Percentiles rank a stretch among this genome's conserved stretches.
phyloP scores from a whole-genome alignment of 768 basidiomycete species.

The Suillus fuscotomentosus region DNA sequence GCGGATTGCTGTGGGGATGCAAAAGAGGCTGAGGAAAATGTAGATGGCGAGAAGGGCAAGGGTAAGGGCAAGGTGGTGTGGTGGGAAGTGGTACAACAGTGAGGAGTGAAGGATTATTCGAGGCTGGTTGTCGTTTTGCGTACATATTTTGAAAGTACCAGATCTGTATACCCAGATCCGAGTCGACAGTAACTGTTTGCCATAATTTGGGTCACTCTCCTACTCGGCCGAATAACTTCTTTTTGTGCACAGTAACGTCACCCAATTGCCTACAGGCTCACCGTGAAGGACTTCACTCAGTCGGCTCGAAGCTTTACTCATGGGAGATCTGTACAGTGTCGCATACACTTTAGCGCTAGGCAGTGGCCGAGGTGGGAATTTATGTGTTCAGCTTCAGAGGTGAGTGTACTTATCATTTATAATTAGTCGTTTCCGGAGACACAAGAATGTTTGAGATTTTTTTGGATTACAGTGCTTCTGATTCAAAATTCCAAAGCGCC shows the following conservation, averaged over 20 bases:
- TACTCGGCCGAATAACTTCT: background rate
- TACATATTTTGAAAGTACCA: background rate
- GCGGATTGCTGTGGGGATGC: constrained; percentile 64
- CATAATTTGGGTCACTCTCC: background rate
- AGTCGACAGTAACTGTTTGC: background rate
- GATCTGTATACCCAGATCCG: background rate
- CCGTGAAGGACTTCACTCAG: background rate
- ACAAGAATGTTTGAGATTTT: background rate
- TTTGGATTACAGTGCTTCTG: background rate
- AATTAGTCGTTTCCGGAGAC: background rate
- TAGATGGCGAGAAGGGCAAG: constrained; percentile 36
- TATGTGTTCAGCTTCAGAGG: background rate
- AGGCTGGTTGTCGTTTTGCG: background rate
- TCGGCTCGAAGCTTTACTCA: background rate
- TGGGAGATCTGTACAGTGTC: background rate
- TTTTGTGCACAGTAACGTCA: too few species aligned
- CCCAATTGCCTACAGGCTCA: too few species aligned
- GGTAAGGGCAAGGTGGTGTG: constrained; percentile 14
- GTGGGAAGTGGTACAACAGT: constrained; percentile 30
- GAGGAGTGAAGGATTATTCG: constrained; percentile 3
- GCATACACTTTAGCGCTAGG: background rate
- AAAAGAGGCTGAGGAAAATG: constrained; percentile 31
- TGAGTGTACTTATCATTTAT: background rate
- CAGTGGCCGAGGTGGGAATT: background rate
- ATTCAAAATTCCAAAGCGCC: background rate